phyloP scores from a whole-genome alignment of 176 grass and related monocot genomes.

The Themeda triandra region DNA sequence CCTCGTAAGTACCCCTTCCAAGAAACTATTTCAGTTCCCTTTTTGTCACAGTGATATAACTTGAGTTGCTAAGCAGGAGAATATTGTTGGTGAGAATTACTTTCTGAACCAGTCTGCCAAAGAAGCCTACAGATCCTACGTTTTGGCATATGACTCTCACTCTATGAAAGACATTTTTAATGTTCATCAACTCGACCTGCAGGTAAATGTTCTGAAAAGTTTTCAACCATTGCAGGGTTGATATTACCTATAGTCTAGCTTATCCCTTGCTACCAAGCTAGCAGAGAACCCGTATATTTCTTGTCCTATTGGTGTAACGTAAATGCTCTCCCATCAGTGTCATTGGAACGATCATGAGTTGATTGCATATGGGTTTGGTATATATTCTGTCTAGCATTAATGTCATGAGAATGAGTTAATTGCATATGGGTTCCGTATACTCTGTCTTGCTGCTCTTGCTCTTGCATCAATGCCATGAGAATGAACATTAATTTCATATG shows the following conservation, averaged over 20 bases:
- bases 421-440: no score
- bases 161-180: conserved; percentile 94
- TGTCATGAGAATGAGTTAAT: not conserved
- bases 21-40: not conserved
- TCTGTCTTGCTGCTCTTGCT: no score
- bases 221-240: not conserved
- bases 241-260: not conserved
- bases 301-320: no score
- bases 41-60: not conserved
- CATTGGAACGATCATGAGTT: not conserved
- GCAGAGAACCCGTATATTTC: not conserved
- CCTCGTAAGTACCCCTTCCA: conserved; percentile 52
- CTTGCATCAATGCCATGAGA: not conserved
- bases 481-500: not conserved
- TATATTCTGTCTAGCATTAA: not conserved
- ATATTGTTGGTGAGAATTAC: conserved; percentile 78
- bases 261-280: not conserved
- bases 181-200: conserved; percentile 81
- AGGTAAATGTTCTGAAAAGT: conserved; percentile 50
- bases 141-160: conserved; percentile 87
- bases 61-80: conserved; percentile 61
- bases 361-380: not conserved
- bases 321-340: not conserved
- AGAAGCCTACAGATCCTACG: conserved; percentile 90
- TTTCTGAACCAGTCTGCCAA: conserved; percentile 87